These are phyloP conservation scores for Yueomyces sp. DNA, from an alignment of 805 yeast genomes.

Conservation along the genomic window DNA sequence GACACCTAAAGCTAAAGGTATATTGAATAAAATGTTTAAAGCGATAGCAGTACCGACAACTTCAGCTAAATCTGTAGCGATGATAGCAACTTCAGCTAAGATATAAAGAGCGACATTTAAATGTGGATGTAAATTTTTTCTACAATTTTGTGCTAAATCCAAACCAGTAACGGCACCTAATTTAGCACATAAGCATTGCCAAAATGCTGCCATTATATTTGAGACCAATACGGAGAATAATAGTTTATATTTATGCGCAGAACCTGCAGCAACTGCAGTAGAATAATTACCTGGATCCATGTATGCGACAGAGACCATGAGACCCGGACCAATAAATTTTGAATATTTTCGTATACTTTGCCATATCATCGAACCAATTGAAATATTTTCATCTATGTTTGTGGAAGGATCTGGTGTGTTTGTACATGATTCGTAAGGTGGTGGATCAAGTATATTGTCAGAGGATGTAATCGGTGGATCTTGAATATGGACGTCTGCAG, in stretches of 20 bases:
- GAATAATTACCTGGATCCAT: slow-evolving; percentile 98
- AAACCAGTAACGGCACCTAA: slow-evolving; percentile 90
- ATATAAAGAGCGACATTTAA: slow-evolving; percentile 52
- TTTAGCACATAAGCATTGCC: slow-evolving; percentile 76
- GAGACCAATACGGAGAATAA: slow-evolving; percentile 68
- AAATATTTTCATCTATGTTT: too few relatives aligned
- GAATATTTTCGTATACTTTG: slow-evolving; percentile 29
- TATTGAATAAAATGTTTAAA: slow-evolving; percentile 62
- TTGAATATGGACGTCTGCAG: too few relatives aligned
- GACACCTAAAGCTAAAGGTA: slow-evolving; percentile 79
- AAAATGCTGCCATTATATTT: slow-evolving; percentile 73
- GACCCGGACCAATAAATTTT: slow-evolving; percentile 82
- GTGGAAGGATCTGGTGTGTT: too few relatives aligned
- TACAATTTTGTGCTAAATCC: slow-evolving; percentile 80
- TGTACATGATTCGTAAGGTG: too few relatives aligned
- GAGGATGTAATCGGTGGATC: too few relatives aligned
- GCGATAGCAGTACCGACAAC: slow-evolving; percentile 97
- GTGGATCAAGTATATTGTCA: too few relatives aligned
- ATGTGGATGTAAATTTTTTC: slow-evolving; percentile 52
- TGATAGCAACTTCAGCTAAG: slow-evolving; percentile 80
- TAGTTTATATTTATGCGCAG: slow-evolving; percentile 67
- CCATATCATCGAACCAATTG: background rate
- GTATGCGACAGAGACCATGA: slow-evolving; percentile 89
- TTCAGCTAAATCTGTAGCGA: slow-evolving; percentile 94
- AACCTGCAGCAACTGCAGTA: slow-evolving; percentile 90